Evolutionary conservation across 139 green algal species (phyloP), one percentile per base, ranked within the genome.

Genomic region (Marvania coccoides): DNA sequence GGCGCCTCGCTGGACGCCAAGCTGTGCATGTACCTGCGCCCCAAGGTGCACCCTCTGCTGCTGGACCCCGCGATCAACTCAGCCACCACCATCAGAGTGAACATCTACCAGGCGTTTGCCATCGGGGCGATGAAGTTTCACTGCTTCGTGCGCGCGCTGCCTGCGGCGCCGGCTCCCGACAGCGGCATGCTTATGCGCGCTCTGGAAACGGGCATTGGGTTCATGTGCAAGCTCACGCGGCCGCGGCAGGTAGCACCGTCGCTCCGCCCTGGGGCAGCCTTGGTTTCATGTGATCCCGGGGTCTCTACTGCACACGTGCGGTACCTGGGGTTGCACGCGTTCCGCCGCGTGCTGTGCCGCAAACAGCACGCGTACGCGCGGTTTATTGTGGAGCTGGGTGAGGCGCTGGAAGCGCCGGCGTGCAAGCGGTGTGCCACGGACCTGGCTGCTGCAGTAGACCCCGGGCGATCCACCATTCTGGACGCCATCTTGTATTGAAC

Each of bases 81-180:
- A 0, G 58, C 68, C 4, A 5, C 30, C 7, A 96, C 88, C 0
- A 73, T 91, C 34, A 56, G 79, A 4, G 65, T 95, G 26, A 98
- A 98, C 76, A 76, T 97, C 5, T 95, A 84, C 72, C 83, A 95
- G 85, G 63, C 78, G 4, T 90, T 90, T 62, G 67, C 94, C 56
- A 75, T 96, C 55, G 74, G 74, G 5, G 86, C 87, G 28, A 90
- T 92, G 77, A 92, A 93, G 81, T 62, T 88, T 39, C 86, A 93
- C 81, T 89, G 78, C 63, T 89, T 89, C 71, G 30, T 86, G 28
- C 12, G 28, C 38, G 67, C 65, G 29, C 61, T 87, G 64, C 69
- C 61, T 45, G 33, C 59, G n/a, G 19, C n/a, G 1, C 29, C 42
- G 39, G 74, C 63, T 30, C 61, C 24, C 61, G 69, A 29, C 13